Evolutionary conservation across 2,329 filamentous ascomycete species (phyloP).

Genomic region (Fusarium begoniae): DNA sequence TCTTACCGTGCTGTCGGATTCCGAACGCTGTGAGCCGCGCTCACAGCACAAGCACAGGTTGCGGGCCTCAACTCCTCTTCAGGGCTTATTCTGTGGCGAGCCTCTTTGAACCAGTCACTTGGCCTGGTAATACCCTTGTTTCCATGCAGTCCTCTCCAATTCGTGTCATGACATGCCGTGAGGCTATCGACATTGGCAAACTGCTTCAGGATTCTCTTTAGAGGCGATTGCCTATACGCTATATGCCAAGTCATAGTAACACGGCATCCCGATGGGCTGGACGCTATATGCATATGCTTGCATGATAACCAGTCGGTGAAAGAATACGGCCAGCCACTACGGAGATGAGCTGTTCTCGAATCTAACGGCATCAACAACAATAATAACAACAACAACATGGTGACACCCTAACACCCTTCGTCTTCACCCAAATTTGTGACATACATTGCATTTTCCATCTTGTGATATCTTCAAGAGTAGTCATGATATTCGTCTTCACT

Average conservation of each 20-base stretch:
- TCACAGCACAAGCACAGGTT: background rate
- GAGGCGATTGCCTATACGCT: background rate
- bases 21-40: slow-evolving; percentile 5
- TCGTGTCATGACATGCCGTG: background rate
- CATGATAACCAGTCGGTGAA: slow-evolving; percentile 18
- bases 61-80: slow-evolving; percentile 1
- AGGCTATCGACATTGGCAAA: slow-evolving; percentile 13
- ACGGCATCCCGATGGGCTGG: slow-evolving; percentile 20
- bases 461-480: background rate
- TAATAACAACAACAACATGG: background rate
- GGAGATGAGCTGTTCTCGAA: background rate
- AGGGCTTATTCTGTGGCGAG: background rate
- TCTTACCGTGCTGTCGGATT: slow-evolving; percentile 12
- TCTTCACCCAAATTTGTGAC: background rate
- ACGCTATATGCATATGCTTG: background rate
- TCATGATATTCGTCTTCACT: background rate
- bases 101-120: background rate
- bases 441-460: background rate
- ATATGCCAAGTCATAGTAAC: slow-evolving; percentile 2
- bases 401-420: background rate
- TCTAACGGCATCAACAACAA: background rate
- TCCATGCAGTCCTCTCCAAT: background rate
- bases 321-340: background rate
- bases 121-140: background rate
- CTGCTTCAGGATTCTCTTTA: background rate